Evolutionary conservation across 2,329 filamentous ascomycete genomes (phyloP), one percentile per base, ranked within the genome.

Genomic region (Helotiales sp.): DNA sequence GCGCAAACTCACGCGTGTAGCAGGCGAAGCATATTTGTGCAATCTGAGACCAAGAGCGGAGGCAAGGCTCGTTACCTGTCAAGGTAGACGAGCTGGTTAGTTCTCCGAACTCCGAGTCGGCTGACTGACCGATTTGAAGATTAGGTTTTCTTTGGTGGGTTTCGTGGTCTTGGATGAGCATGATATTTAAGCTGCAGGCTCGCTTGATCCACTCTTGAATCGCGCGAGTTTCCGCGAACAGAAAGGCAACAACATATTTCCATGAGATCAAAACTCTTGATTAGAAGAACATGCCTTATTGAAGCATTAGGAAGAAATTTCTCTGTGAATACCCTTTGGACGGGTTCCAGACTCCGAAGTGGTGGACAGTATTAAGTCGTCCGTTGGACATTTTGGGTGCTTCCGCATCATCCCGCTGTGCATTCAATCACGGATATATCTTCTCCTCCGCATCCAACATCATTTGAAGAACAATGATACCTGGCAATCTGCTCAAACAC

Each of bases 1-100:
- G 58, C 69, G 64, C 67, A 70, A 70, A 69, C 28, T 20, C 11
- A 45, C 64, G 52, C 69, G 58, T 8, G 22, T 11, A 52, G 45
- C 45, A n/a, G 54, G 52, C 30, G 61, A 20, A 30, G 17, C 50
- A 32, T 47, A 20, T 45, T n/a, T 20, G 17, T 47, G 50, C 26
- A 45, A 11, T 45, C 37, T n/a, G 50, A 58, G 52, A 34, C n/a
- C 10, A n/a, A 34, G 22, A 10, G 8, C 32, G 32, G 20, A 34
- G n/a, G 49, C 24, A 13, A 52, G 15, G 24, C 49, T n/a, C 7
- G 13, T 28, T 17, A 2, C 7, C 15, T 28, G 13, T 50, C 47
- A 26, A 28, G 13, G 11, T 50, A 50, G 22, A 3, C 7, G 7
- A 24, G 2, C 13, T 37, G n/a, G 10, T n/a, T 37, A 40, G 11